phyloP scores from a whole-genome alignment of 192 early-diverging fungal species.

The Umbelopsis vinacea region DNA sequence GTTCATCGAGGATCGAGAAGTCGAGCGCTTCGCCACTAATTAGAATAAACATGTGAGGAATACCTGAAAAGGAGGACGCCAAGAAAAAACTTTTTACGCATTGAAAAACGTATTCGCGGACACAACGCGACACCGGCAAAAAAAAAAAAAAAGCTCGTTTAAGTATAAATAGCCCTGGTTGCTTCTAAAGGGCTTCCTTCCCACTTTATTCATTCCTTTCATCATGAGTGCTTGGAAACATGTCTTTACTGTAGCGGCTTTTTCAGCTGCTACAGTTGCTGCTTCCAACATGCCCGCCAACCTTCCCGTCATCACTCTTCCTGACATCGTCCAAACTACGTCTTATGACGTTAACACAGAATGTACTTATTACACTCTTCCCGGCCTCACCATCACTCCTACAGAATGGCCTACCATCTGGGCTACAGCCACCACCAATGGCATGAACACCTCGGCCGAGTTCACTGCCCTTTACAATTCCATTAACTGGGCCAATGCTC shows the following conservation, averaged over 20 bases:
- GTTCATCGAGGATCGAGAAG: background rate
- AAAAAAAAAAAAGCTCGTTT: too few relatives aligned
- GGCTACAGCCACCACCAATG: conserved; percentile 34
- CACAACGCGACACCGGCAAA: too few relatives aligned
- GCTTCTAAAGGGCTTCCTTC: background rate
- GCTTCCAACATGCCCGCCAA: conserved; percentile 16
- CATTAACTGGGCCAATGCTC: conserved; percentile 48
- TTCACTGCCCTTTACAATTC: conserved; percentile 48
- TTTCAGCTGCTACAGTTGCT: background rate
- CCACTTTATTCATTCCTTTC: conserved; percentile 2
- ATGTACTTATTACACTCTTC: conserved; percentile 29
- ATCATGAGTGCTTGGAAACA: conserved; percentile 9
- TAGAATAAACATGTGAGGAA: too few relatives aligned
- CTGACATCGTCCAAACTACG: conserved; percentile 33
- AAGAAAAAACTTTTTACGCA: too few relatives aligned
- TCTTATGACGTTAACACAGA: conserved; percentile 29
- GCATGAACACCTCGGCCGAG: conserved; percentile 40
- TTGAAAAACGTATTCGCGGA: too few relatives aligned
- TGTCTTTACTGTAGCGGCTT: background rate
- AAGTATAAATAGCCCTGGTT: background rate
- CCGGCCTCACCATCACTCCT: conserved; percentile 14
- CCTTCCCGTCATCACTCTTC: conserved; percentile 33
- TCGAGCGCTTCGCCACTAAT: too few relatives aligned
- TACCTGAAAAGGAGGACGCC: too few relatives aligned
- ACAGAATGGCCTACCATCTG: conserved; percentile 34